Percentiles rank a stretch among this genome's conserved stretches.
phyloP scores from a whole-genome alignment of 495 filamentous ascomycete species.

The Penicillium cataractarum region DNA sequence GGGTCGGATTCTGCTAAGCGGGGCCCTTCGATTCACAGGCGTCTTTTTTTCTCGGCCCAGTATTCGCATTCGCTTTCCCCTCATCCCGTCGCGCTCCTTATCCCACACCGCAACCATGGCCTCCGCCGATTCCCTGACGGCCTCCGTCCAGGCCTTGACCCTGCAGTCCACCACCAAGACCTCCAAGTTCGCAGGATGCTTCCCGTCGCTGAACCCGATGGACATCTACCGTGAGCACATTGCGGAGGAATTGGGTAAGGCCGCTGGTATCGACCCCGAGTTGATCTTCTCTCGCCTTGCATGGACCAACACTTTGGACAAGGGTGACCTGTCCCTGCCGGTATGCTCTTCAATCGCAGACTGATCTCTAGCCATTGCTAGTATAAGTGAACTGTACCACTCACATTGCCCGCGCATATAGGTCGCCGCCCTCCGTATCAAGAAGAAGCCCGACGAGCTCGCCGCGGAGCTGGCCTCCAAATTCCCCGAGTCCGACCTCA shows the following conservation, averaged over 20 bases:
- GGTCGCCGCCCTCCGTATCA: conserved; percentile 76
- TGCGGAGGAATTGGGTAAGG: conserved; percentile 69
- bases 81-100: conserved; percentile 9
- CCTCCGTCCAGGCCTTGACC: conserved; percentile 44
- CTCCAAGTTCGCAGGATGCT: conserved; percentile 50
- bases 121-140: conserved; percentile 35
- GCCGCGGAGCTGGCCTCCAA: conserved; percentile 71
- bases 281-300: conserved; percentile 77
- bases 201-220: conserved; percentile 76
- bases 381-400: neutral
- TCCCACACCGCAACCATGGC: conserved; percentile 37
- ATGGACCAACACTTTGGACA: conserved; percentile 85
- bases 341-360: conserved; percentile 41
- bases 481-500: conserved; percentile 77
- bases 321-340: conserved; percentile 84
- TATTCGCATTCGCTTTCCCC: conserved; percentile 10
- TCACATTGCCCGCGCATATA: conserved; percentile 18
- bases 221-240: conserved; percentile 90
- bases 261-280: conserved; percentile 70
- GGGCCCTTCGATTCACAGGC: conserved; percentile 47
- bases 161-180: conserved; percentile 43
- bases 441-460: conserved; percentile 77
- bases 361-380: neutral
- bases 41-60: conserved; percentile 31
- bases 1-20: conserved; percentile 49